These are phyloP conservation scores for Lenzites betulinus DNA, from an alignment of 768 basidiomycete genomes.

Conservation along the genomic window DNA sequence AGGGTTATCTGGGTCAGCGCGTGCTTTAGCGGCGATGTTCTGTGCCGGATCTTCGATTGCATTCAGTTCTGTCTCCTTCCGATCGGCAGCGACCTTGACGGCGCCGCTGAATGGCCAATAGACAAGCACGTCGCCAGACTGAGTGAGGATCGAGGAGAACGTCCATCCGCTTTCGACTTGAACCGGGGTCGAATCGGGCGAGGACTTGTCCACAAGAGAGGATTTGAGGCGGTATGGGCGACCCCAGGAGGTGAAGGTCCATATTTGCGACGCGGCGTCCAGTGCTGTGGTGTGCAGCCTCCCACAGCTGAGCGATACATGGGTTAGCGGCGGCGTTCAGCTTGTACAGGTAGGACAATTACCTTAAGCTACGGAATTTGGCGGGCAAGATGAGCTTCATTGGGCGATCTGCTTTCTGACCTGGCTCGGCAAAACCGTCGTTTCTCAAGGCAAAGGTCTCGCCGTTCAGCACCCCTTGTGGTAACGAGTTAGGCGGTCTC, in stretches of 20 bases:
- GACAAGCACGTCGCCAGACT: constrained; percentile 69
- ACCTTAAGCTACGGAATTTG: constrained; percentile 69
- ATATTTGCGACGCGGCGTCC: constrained; percentile 60
- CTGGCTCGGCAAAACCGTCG: constrained; percentile 60
- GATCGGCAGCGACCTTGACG: constrained; percentile 40
- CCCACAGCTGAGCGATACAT: constrained; percentile 59
- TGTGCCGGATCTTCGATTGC: constrained; percentile 34
- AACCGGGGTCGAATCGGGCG: constrained; percentile 48
- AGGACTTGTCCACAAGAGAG: constrained; percentile 40
- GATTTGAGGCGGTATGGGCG: constrained; percentile 65
- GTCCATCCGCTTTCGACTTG: constrained; percentile 84
- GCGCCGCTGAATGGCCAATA: constrained; percentile 68
- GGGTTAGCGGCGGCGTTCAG: not conserved
- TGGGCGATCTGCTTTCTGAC: constrained; percentile 53
- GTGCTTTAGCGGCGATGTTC: constrained; percentile 12
- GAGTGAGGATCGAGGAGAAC: constrained; percentile 74
- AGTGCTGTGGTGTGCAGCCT: constrained; percentile 70
- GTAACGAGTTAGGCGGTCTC: not conserved
- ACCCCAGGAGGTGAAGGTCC: constrained; percentile 80
- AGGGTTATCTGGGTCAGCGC: constrained; percentile 33
- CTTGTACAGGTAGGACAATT: constrained; percentile 7
- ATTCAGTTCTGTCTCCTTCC: constrained; percentile 50
- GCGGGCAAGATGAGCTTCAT: constrained; percentile 59
- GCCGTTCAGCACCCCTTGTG: constrained; percentile 63
- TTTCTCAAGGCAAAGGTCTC: constrained; percentile 38